phyloP scores from a whole-genome alignment of 2,329 filamentous ascomycete species.

The Cladosporium sp. region DNA sequence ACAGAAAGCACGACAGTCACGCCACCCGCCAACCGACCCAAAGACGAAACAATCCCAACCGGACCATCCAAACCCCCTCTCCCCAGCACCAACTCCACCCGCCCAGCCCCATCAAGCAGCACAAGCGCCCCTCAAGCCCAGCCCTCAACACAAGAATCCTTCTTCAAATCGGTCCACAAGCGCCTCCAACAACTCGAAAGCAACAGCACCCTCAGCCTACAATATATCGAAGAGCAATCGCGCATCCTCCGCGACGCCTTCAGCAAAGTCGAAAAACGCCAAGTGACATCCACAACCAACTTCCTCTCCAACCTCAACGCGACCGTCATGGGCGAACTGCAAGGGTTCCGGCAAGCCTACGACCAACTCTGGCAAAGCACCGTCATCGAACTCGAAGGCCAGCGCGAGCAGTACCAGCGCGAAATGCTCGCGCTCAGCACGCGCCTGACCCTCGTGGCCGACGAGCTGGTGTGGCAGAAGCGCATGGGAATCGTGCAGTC shows the following conservation, averaged over 20 bases:
- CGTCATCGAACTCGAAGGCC: constrained; percentile 81
- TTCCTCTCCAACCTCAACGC: constrained; percentile 83
- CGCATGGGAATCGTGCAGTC: constrained; percentile 91
- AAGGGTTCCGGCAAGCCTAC: constrained; percentile 75
- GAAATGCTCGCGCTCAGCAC: constrained; percentile 78
- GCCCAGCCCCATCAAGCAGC: constrained; percentile 16
- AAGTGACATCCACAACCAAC: constrained; percentile 72
- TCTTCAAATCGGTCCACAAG: constrained; percentile 96
- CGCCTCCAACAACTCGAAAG: constrained; percentile 84
- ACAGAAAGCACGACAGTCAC: not conserved
- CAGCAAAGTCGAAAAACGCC: constrained; percentile 77
- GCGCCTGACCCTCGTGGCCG: constrained; percentile 82
- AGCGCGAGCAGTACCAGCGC: constrained; percentile 75
- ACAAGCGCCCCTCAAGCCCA: constrained; percentile 40
- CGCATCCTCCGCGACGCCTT: constrained; percentile 84
- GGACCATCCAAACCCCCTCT: not conserved
- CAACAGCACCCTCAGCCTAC: constrained; percentile 85
- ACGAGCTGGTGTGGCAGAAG: constrained; percentile 80
- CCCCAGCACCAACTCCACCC: constrained; percentile 2
- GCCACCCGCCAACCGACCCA: not conserved
- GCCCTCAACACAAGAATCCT: constrained; percentile 91
- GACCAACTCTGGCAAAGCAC: constrained; percentile 97
- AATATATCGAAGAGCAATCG: constrained; percentile 96
- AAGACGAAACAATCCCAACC: not conserved
- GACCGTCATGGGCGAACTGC: constrained; percentile 78